Conservation (phyloP, 148 eudicot genomes). For the Amaranthus cruentus region DNA sequence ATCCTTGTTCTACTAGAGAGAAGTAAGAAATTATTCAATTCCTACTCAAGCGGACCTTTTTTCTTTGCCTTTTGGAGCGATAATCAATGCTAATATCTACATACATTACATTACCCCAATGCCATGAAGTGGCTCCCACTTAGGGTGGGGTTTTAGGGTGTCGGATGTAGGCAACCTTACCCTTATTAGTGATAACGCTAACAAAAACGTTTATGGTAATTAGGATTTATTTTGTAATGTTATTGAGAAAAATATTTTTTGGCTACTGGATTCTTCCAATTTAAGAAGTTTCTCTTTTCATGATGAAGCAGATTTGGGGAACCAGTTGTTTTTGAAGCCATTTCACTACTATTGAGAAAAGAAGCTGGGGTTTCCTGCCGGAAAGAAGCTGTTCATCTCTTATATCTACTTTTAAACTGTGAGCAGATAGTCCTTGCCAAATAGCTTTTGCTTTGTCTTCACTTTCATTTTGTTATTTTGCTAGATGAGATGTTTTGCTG, state of each 20-base stretch:
- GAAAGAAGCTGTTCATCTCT: conserved; percentile 63
- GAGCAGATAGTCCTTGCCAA: conserved; percentile 23
- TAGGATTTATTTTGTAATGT: neutral
- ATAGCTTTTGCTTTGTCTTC: neutral
- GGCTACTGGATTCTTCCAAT: neutral
- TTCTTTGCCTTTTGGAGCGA: neutral
- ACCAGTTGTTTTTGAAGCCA: conserved; percentile 40
- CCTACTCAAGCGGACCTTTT: conserved; percentile 1
- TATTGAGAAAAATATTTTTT: neutral
- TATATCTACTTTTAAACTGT: conserved; percentile 80
- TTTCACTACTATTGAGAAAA: conserved; percentile 54
- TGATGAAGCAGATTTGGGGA: conserved; percentile 54
- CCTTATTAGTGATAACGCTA: too few species aligned
- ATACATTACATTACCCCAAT: too few species aligned
- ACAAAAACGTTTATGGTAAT: too few species aligned
- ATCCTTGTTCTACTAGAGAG: conserved; percentile 66
- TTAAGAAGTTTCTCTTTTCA: conserved; percentile 20
- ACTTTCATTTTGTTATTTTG: neutral
- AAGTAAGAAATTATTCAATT: conserved; percentile 43
- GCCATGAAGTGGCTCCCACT: too few species aligned
- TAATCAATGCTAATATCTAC: neutral
- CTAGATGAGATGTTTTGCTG: neutral
- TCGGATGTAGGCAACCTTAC: too few species aligned
- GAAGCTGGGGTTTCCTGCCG: conserved; percentile 61
- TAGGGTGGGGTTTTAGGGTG: too few species aligned